Percentiles rank a stretch among this genome's conserved stretches.
phyloP scores from a whole-genome alignment of 1,284 basidiomycete species.

The Ceratobasidium sp. region DNA sequence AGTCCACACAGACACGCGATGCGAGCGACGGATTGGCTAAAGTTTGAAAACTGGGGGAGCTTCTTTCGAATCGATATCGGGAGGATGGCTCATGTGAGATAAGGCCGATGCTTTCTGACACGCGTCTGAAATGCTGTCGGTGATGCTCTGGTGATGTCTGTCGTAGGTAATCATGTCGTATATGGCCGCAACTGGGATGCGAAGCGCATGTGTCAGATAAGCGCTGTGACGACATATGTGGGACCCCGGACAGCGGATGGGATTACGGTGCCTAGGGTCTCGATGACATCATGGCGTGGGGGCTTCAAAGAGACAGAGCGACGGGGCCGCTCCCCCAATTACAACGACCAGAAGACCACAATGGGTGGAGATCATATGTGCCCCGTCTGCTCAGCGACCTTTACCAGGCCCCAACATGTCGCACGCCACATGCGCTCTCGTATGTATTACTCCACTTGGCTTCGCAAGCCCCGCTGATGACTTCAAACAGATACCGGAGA shows the following conservation, averaged over 20 bases:
- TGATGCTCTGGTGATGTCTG: no score
- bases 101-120: no score
- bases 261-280: not conserved
- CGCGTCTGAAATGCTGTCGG: no score
- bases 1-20: constrained; percentile 66
- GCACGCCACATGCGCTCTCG: constrained; percentile 37
- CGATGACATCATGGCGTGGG: constrained; percentile 22
- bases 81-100: no score
- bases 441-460: constrained; percentile 14
- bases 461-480: constrained; percentile 32
- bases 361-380: constrained; percentile 37
- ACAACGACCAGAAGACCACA: constrained; percentile 11
- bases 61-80: no score
- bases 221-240: constrained; percentile 10
- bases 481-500: constrained; percentile 79
- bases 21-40: constrained; percentile 51
- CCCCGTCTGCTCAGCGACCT: constrained; percentile 32
- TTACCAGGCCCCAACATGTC: constrained; percentile 37
- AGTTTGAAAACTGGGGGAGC: not conserved
- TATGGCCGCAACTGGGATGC: not conserved
- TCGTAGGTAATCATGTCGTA: not conserved
- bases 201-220: constrained; percentile 2
- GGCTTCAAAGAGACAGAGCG: constrained; percentile 26
- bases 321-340: constrained; percentile 9
- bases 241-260: constrained; percentile 8